A percentile compares a stretch with the other conserved stretches of the same genome.
Conservation (phyloP, 768 basidiomycete genomes). For the Trametes maxima region DNA sequence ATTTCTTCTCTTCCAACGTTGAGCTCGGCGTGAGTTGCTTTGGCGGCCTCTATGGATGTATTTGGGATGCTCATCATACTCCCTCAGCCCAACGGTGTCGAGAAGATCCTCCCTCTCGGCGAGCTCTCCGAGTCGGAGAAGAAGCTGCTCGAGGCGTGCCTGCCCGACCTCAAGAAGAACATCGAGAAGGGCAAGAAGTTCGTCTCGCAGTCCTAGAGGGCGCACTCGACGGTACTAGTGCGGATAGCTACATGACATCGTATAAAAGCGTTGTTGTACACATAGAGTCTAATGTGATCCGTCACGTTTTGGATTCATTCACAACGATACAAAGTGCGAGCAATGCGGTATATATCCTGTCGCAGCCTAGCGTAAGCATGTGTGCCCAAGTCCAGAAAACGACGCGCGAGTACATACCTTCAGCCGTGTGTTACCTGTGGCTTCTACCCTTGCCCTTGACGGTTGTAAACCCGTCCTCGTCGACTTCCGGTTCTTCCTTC, state of each 20-base stretch:
- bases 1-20: constrained; percentile 94
- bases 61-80: constrained; percentile 8
- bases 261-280: constrained; percentile 27
- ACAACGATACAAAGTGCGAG: neutral
- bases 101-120: constrained; percentile 89
- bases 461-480: constrained; percentile 91
- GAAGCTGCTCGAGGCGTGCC: constrained; percentile 81
- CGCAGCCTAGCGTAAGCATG: neutral
- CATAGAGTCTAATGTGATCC: constrained; percentile 19
- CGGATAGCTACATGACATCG: constrained; percentile 13
- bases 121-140: constrained; percentile 78
- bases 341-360: neutral
- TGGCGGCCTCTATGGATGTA: neutral
- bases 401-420: constrained; percentile 3
- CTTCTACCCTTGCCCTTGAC: constrained; percentile 59
- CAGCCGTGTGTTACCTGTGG: constrained; percentile 19
- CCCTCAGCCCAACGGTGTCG: constrained; percentile 77
- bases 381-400: neutral
- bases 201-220: constrained; percentile 41
- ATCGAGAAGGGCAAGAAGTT: constrained; percentile 93
- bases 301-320: constrained; percentile 13
- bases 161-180: constrained; percentile 96
- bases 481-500: constrained; percentile 71
- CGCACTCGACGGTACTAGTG: neutral
- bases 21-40: constrained; percentile 81